Conservation (phyloP, 2,329 filamentous ascomycete genomes). For the Pseudocercospora crystallina region DNA sequence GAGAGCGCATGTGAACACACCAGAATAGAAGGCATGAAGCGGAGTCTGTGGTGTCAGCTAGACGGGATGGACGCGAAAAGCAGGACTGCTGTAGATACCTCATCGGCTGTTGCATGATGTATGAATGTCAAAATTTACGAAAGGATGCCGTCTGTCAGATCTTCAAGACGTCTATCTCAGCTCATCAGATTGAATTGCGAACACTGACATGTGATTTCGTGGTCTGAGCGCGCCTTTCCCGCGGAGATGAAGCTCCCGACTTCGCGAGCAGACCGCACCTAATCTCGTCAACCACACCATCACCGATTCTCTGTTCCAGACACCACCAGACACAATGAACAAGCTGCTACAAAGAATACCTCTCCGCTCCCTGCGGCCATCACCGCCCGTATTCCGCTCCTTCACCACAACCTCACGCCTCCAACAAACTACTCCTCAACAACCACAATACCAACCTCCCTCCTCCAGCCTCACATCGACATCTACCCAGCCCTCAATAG, state of each 20-base stretch:
- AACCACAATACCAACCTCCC: constrained; percentile 25
- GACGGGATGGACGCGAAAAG: not conserved
- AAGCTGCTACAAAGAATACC: constrained; percentile 3
- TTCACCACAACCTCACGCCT: not conserved
- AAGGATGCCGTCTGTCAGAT: no score
- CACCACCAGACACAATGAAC: not conserved
- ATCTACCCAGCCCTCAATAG: no score
- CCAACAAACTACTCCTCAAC: constrained; percentile 5
- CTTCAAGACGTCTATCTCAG: no score
- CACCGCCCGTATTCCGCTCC: not conserved
- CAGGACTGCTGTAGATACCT: constrained; percentile 6
- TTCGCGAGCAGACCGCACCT: no score
- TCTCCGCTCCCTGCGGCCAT: not conserved
- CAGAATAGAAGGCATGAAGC: not conserved
- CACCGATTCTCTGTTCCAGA: no score
- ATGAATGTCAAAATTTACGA: not conserved
- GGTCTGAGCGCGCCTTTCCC: no score
- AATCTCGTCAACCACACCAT: no score
- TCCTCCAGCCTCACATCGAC: no score
- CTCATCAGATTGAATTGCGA: no score
- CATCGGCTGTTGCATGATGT: constrained; percentile 1
- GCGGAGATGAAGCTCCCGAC: no score
- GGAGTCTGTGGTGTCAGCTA: not conserved
- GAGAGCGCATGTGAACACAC: constrained; percentile 66
- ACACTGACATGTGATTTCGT: no score